Evolutionary conservation across 805 yeast species (phyloP).

Genomic region (Monosporozyma solicola): DNA sequence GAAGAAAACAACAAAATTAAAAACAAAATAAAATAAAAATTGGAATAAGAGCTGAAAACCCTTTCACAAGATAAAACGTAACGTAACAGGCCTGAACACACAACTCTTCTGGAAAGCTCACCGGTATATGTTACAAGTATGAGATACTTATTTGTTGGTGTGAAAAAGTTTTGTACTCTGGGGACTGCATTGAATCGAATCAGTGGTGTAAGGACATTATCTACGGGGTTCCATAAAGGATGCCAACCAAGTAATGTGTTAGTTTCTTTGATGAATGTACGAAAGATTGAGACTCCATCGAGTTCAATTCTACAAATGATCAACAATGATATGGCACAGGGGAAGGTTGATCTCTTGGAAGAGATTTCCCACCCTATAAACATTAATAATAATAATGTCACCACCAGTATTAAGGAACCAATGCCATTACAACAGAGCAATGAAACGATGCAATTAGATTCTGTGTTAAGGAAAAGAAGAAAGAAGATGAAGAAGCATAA

Average conservation of each 20-base stretch:
- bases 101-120: no score
- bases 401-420: neutral
- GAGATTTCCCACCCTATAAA: neutral
- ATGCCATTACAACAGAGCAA: neutral
- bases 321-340: neutral
- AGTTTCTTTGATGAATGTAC: neutral
- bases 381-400: neutral
- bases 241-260: neutral
- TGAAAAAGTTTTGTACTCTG: neutral
- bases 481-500: conserved; percentile 97
- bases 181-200: neutral
- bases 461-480: conserved; percentile 76
- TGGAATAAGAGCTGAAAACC: neutral
- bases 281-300: neutral
- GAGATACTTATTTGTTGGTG: neutral
- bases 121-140: neutral
- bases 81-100: no score
- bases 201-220: neutral
- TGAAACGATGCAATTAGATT: conserved; percentile 39
- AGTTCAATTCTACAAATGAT: neutral
- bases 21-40: neutral
- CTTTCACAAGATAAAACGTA: neutral
- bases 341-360: neutral
- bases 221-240: neutral
- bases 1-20: neutral